Percentiles rank a stretch among this genome's conserved stretches.
Conservation (phyloP, 2,329 filamentous ascomycete genomes). For the Leptographium procerum region DNA sequence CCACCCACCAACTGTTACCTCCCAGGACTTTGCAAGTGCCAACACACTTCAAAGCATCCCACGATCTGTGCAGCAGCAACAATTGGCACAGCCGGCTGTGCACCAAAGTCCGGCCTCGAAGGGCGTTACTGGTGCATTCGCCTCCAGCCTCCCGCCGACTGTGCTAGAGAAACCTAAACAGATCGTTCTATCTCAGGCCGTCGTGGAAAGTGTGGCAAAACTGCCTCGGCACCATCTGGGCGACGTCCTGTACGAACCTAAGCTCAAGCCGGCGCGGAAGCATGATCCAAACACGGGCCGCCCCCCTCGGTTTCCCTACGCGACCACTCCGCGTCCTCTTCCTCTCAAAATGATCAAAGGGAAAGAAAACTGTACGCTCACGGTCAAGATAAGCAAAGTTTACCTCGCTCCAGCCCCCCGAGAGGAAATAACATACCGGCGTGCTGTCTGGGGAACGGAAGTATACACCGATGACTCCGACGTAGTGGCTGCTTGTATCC, state of each 20-base stretch:
- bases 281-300: constrained; percentile 39
- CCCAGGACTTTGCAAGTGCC: constrained; percentile 20
- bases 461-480: constrained; percentile 96
- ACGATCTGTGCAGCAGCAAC: constrained; percentile 16
- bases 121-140: neutral
- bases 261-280: constrained; percentile 42
- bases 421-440: constrained; percentile 71
- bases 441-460: constrained; percentile 84
- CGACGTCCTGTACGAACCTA: constrained; percentile 68
- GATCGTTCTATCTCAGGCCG: constrained; percentile 54
- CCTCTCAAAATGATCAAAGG: constrained; percentile 61
- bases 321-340: constrained; percentile 55
- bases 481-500: constrained; percentile 82
- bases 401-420: constrained; percentile 60
- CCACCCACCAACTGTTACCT: constrained; percentile 30
- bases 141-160: neutral
- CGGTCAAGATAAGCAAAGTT: constrained; percentile 71
- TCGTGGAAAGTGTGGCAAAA: constrained; percentile 60
- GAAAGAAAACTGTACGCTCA: constrained; percentile 83
- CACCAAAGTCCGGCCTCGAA: neutral
- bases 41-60: constrained; percentile 35
- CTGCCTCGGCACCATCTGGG: constrained; percentile 72
- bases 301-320: constrained; percentile 21
- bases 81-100: constrained; percentile 10
- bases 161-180: constrained; percentile 42